Evolutionary conservation across 2,329 filamentous ascomycete species (phyloP), one percentile per base, ranked within the genome.

Genomic region (Tolypocladium endophyticum): DNA sequence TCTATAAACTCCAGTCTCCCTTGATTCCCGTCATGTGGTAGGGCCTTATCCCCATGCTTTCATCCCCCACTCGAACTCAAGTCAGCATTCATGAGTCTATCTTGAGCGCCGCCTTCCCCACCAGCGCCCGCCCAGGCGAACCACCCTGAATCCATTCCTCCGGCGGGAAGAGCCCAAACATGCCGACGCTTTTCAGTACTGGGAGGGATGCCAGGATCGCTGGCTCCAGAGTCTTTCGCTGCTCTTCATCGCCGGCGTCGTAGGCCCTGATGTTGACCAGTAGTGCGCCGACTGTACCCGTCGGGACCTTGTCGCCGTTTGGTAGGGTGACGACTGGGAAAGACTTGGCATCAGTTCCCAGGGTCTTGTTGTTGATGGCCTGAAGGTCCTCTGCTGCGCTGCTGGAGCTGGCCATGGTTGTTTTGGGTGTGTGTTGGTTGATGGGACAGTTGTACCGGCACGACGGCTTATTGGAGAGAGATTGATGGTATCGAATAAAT

Each of bases 251-350:
- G 54, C 36, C 59, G 52, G 4, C 59, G 53, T 62, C 58, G 58
- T 62, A 63, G 9, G 60, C 58, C 23, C 50, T 58, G 30, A 63
- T 58, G 39, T 63, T 62, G 57, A 63, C 58, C 33, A 62, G 41
- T 12, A 63, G 36, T 12, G 62, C 62, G 18, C 62, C 60, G 33
- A 63, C 62, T 1, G 62, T 62, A 36, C 62, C 62, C 2, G 62
- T 63, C 16, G 60, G 62, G 6, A 63, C 30, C 38, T 56, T 59
- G 6, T 63, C 55, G 57, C 62, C 60, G 55, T 57, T 59, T 18
- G 60, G 60, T 6, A 62, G 61, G n/a, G 58, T 60, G 5, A 61
- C 61, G 43, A 63, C 53, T 23, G 62, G 62, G 25, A 63, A 63
- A 4, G 62, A 53, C 39, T 45, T 39, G 33, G 60, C 58, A 2